Percentiles rank a stretch among this genome's conserved stretches.
phyloP scores from a whole-genome alignment of 495 filamentous ascomycete genomes.

The Penicillium flavigenum region DNA sequence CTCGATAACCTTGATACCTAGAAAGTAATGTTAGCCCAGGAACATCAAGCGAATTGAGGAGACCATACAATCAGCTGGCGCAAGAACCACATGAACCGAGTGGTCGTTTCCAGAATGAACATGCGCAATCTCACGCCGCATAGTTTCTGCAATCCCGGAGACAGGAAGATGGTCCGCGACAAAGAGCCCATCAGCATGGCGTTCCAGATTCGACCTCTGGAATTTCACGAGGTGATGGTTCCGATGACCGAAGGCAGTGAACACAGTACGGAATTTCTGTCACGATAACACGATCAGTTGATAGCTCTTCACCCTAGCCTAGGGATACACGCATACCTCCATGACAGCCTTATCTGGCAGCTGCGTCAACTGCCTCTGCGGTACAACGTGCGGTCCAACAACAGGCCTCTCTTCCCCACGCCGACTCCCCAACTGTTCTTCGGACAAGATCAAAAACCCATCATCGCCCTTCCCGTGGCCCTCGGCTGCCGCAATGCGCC shows the following conservation, averaged over 20 bases:
- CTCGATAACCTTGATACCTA: constrained; percentile 68
- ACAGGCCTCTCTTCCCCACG: constrained; percentile 21
- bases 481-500: constrained; percentile 29
- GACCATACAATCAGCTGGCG: constrained; percentile 64
- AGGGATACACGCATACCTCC: constrained; percentile 25
- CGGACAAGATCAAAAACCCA: constrained; percentile 22
- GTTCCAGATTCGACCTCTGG: constrained; percentile 28
- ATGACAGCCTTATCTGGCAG: constrained; percentile 26
- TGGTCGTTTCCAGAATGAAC: constrained; percentile 66
- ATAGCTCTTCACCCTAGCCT: neutral
- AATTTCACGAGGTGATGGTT: constrained; percentile 37
- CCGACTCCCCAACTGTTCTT: constrained; percentile 17
- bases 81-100: constrained; percentile 72
- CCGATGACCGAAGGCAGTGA: constrained; percentile 26
- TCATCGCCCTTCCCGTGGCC: constrained; percentile 27
- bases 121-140: constrained; percentile 72
- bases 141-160: constrained; percentile 18
- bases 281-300: neutral
- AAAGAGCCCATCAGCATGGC: constrained; percentile 33
- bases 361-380: constrained; percentile 38
- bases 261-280: constrained; percentile 31
- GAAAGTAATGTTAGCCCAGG: neutral
- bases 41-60: neutral
- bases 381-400: constrained; percentile 36
- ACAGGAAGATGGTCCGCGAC: constrained; percentile 25